phyloP scores from a whole-genome alignment of 768 basidiomycete genomes.

The Auriscalpium vulgare region DNA sequence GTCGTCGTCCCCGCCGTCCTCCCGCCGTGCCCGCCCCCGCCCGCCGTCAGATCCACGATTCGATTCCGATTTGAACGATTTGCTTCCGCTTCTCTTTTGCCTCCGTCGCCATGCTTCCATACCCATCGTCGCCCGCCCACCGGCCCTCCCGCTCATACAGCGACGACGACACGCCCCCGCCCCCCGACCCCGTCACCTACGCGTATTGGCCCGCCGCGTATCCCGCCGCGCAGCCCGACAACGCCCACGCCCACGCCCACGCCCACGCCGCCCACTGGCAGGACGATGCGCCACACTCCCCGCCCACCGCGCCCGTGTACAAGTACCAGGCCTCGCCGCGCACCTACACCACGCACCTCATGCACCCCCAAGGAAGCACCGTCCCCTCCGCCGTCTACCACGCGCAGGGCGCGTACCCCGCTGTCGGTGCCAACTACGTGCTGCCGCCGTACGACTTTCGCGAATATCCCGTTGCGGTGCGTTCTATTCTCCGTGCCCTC shows the following conservation, averaged over 20 bases:
- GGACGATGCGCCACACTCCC: not conserved
- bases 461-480: conserved; percentile 8
- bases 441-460: conserved; percentile 8
- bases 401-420: not conserved
- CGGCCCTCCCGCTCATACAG: not conserved
- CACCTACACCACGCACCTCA: conserved; percentile 1
- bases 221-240: not conserved
- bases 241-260: not conserved
- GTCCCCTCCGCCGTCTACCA: not conserved
- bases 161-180: not conserved
- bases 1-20: not conserved
- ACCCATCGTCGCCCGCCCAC: not conserved
- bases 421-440: conserved; percentile 2
- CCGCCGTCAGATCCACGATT: not conserved
- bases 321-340: not conserved
- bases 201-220: not conserved
- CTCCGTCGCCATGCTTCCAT: not conserved
- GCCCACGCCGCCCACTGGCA: not conserved
- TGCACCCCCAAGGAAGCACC: not conserved
- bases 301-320: not conserved
- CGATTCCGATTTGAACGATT: not conserved
- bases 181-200: not conserved
- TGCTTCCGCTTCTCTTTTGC: not conserved
- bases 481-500: not conserved
- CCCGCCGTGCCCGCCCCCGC: not conserved